Evolutionary conservation across 169 alveolate species (phyloP), one percentile per base, ranked within the genome.

Genomic region (Amoebophrya sp.): DNA sequence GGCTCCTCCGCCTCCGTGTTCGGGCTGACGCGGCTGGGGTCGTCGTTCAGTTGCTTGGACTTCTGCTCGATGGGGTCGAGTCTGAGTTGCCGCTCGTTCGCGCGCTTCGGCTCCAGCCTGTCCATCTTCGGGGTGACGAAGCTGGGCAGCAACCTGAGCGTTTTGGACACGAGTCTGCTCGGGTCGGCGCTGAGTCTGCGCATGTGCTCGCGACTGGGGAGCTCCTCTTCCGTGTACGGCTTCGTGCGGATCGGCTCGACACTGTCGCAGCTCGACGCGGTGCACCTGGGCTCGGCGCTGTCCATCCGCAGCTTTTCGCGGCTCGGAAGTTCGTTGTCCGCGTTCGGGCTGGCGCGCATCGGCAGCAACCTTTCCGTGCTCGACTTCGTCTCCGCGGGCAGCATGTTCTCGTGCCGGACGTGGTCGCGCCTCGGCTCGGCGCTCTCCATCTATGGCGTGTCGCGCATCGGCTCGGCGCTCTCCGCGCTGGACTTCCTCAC

Each of bases 71-170:
- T 87, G 45, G 67, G 41, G n/a, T 50, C 40, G 13, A 45, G 88
- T 69, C 40, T 4, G 90, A 50, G 88, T 42, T 31, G 70, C 29
- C 91, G 93, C 41, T 40, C 69, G 42, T 34, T 90, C 38, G 13
- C 89, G n/a, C 88, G 31, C 90, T 39, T 70, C 41, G 39, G 41
- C 42, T 88, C 34, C 15, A 90, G 91, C 50, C 13, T 89, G 40
- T 38, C 91, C 39, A 16, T 90, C 67, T 38, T n/a, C 43, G 91
- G 90, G 16, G 70, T 50, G 20, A n/a, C 50, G 23, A 41, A 34
- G 43, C n/a, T 41, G 90, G 90, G 90, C 48, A 38, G 38, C 90
- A 38, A 23, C 23, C 16, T 88, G 58, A 23, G 38, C 39, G 38
- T 88, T 38, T 1, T 39, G 23, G 90, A 40, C 40, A 29, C 10